Evolutionary conservation across 352 stramenopile species (phyloP), one percentile per base, ranked within the genome.

Genomic region (Blastocystis sp.): DNA sequence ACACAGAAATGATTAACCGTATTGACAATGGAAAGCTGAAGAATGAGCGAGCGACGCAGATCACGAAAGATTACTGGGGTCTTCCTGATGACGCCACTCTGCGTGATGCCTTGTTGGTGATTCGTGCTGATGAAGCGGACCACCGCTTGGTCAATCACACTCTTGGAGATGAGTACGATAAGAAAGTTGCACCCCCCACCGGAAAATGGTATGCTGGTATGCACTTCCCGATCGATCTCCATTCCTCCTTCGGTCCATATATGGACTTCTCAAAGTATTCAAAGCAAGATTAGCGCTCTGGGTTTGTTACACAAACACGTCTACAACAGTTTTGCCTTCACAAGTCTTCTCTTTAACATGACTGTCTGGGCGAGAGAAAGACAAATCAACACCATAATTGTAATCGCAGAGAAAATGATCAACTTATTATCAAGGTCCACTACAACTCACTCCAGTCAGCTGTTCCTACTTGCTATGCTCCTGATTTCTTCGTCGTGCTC

Each of bases 101-200:
- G 53, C 91, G 93, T 37, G 94, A 97, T 90, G 92, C 96, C 87
- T 82, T 97, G 87, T 92, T 95, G 77, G 94, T 93, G 56, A 91
- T 96, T n/a, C 93, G 94, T 43, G 94, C 93, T 11, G 94, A 97
- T 69, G 94, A 96, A 90, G 93, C 92, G 61, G 95, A 94, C 90
- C 94, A 97, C 90, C 91, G 94, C 76, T 92, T 95, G 64, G 93
- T 96, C 68, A 96, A 96, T 92, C 94, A 96, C 90, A 93, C 91
- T 18, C 93, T 95, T 39, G 92, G 92, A 15, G 77, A 91, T 34
- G 56, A 79, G 26, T 73, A 90, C 63, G 55, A 90, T 43, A 87
- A 87, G 59, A 87, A 87, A n/a, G 20, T 7, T 7, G 53, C 34
- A 11, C n/a, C 45, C 11, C 6, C 13, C 18, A 55, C 6, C 20